Evolutionary conservation across 306 rosid genomes (phyloP).

Genomic region (Casuarina glauca): DNA sequence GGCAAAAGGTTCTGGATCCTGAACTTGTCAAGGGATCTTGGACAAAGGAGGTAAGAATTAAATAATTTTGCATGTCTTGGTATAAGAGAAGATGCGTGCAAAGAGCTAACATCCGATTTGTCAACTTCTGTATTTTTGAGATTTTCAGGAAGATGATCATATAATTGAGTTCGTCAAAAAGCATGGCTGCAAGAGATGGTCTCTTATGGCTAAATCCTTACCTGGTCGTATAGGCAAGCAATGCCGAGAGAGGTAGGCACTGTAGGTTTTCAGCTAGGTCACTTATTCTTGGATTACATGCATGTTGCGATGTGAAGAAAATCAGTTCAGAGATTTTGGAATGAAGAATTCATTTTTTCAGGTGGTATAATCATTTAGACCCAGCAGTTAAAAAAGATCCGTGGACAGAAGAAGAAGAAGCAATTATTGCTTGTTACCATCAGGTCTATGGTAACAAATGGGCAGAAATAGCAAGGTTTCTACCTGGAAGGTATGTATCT

Average conservation of each 20-base stretch:
- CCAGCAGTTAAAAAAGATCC: slow-evolving; percentile 53
- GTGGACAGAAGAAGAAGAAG: slow-evolving; percentile 62
- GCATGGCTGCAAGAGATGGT: slow-evolving; percentile 56
- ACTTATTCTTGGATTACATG: neutral
- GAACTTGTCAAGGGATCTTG: slow-evolving; percentile 58
- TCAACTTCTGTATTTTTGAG: neutral
- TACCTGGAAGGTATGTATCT: slow-evolving; percentile 66
- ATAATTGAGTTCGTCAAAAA: slow-evolving; percentile 45
- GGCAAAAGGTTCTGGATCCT: slow-evolving; percentile 60
- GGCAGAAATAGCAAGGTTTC: slow-evolving; percentile 65
- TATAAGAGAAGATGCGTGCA: neutral
- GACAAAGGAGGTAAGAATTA: slow-evolving; percentile 56
- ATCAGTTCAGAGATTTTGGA: neutral
- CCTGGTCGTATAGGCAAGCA: slow-evolving; percentile 70
- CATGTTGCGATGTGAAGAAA: neutral
- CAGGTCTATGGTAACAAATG: slow-evolving; percentile 58
- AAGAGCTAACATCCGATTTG: too few relatives aligned
- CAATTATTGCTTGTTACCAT: slow-evolving; percentile 42
- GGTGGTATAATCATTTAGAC: slow-evolving; percentile 69
- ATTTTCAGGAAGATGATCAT: slow-evolving; percentile 55
- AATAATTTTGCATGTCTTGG: slow-evolving; percentile 7
- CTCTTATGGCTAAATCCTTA: slow-evolving; percentile 46
- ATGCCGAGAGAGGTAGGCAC: slow-evolving; percentile 63
- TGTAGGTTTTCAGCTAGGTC: neutral
- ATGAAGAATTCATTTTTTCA: slow-evolving; percentile 26